Evolutionary conservation across 495 filamentous ascomycete genomes (phyloP).

Genomic region (Penicillium lividum): DNA sequence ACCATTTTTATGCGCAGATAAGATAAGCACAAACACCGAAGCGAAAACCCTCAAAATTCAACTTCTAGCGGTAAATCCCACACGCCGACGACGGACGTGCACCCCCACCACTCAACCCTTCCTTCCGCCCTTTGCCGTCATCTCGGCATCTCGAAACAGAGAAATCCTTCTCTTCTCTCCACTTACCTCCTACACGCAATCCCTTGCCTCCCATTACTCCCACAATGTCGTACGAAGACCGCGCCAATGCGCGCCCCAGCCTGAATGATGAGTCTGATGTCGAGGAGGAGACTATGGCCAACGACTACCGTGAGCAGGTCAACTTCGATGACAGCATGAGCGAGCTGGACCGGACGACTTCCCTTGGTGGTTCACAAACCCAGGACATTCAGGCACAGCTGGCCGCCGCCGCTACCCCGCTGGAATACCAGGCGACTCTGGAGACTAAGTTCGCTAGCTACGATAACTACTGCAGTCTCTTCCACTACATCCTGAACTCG

Average conservation of each 20-base stretch:
- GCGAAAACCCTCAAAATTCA: conserved; percentile 59
- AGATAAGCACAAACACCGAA: conserved; percentile 52
- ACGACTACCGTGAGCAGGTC: conserved; percentile 93
- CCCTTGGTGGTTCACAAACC: conserved; percentile 52
- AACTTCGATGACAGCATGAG: conserved; percentile 84
- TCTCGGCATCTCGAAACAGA: conserved; percentile 24
- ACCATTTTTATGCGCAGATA: conserved; percentile 40
- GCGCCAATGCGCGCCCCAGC: conserved; percentile 51
- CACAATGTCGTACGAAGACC: conserved; percentile 54
- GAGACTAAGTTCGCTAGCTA: conserved; percentile 97
- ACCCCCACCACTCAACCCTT: conserved; percentile 27
- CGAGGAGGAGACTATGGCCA: conserved; percentile 90
- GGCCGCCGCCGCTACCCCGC: conserved; percentile 83
- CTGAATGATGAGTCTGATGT: conserved; percentile 83
- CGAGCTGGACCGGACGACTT: conserved; percentile 67
- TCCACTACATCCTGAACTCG: conserved; percentile 98
- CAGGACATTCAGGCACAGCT: conserved; percentile 90
- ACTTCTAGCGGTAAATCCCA: conserved; percentile 46
- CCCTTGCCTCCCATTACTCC: conserved; percentile 6
- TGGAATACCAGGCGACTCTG: conserved; percentile 91
- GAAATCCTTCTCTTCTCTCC: conserved; percentile 14
- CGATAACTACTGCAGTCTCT: conserved; percentile 98
- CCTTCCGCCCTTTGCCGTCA: conserved; percentile 26
- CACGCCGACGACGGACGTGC: conserved; percentile 44
- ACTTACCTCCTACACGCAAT: conserved; percentile 7